Percentiles rank a stretch among this genome's conserved stretches.
Conservation (phyloP, 495 filamentous ascomycete genomes). For the Pseudoneurospora amorphoporcata region DNA sequence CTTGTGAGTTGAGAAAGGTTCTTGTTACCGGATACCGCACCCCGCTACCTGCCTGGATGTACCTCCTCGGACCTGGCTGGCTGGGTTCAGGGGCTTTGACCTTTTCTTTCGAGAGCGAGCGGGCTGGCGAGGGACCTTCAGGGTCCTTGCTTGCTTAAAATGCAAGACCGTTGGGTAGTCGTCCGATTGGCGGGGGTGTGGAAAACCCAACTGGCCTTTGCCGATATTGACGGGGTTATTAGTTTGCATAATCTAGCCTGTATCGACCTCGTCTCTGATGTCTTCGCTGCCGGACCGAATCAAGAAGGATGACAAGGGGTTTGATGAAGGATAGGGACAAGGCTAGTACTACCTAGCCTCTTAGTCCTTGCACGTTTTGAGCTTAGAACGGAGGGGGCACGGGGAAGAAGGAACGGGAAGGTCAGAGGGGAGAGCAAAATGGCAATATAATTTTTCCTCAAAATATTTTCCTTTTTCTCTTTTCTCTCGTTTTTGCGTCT, state of each 20-base stretch:
- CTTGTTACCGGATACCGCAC: background rate
- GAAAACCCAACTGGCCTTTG: background rate
- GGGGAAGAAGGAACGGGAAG: background rate
- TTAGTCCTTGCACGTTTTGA: background rate
- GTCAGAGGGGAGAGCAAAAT: background rate
- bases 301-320: background rate
- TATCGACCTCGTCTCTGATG: background rate
- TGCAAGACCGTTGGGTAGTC: background rate
- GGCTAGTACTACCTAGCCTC: background rate
- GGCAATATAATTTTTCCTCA: background rate
- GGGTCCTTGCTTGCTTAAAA: background rate
- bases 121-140: background rate
- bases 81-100: background rate
- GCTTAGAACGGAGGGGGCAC: background rate
- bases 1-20: background rate
- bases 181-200: background rate
- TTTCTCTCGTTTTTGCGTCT: background rate
- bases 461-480: background rate
- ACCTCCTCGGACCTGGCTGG: background rate
- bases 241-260: background rate
- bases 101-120: background rate
- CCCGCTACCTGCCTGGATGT: background rate
- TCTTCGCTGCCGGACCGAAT: background rate
- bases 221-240: background rate
- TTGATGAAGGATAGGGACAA: background rate